These are phyloP conservation scores for Suhomyces atakaporum DNA, from an alignment of 1,139 yeast genomes.

Conservation along the genomic window DNA sequence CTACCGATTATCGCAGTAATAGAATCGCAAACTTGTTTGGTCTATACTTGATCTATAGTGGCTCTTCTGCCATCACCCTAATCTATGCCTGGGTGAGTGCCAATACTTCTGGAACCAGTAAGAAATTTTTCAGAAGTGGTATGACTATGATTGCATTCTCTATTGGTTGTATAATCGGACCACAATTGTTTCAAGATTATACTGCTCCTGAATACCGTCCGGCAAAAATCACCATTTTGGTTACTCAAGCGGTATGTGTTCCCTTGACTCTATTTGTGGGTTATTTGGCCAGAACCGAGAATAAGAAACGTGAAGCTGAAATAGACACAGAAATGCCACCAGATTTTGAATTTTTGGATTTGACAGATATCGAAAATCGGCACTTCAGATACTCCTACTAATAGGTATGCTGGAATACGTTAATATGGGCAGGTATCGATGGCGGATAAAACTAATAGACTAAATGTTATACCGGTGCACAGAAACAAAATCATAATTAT, in stretches of 20 bases:
- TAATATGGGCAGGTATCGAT: too few species aligned
- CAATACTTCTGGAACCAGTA: conserved; percentile 21
- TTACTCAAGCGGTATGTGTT: conserved; percentile 32
- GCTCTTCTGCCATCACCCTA: conserved; percentile 21
- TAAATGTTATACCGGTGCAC: too few species aligned
- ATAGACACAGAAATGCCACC: conserved; percentile 19
- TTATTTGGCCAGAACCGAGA: conserved; percentile 28
- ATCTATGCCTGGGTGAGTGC: conserved; percentile 22
- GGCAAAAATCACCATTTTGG: conserved; percentile 39
- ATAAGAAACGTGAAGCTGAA: conserved; percentile 25
- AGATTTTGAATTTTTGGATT: conserved; percentile 29
- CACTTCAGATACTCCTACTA: conserved; percentile 18
- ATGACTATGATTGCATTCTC: conserved; percentile 36
- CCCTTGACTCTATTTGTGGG: conserved; percentile 33
- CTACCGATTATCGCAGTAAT: conserved; percentile 20
- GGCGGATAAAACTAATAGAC: too few species aligned
- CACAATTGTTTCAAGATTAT: conserved; percentile 37
- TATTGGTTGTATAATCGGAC: conserved; percentile 40
- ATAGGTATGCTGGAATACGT: too few species aligned
- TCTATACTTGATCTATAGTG: conserved; percentile 35
- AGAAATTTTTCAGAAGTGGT: conserved; percentile 18
- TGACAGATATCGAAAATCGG: conserved; percentile 23
- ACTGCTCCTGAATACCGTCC: conserved; percentile 33
- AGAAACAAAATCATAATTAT: too few species aligned
- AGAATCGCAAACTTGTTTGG: conserved; percentile 37